Conservation (phyloP, 2,329 filamentous ascomycete genomes). For the Scedosporium minutisporum region DNA sequence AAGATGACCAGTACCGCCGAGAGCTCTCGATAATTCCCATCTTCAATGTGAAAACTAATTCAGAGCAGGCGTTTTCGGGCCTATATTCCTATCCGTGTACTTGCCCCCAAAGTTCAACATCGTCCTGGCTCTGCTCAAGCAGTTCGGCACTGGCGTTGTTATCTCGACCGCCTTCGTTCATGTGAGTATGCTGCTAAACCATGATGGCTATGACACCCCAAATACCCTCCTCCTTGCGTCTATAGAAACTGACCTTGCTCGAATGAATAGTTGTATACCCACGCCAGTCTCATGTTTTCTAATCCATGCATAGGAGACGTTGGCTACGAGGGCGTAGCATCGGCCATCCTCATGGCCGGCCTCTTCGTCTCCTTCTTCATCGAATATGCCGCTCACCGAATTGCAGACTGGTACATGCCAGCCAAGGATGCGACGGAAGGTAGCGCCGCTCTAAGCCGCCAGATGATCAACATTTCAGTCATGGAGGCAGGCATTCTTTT, state of each 20-base stretch:
- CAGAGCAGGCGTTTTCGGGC: constrained; percentile 47
- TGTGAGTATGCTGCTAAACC: constrained; percentile 25
- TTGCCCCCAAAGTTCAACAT: constrained; percentile 39
- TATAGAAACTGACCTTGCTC: neutral
- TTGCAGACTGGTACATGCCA: constrained; percentile 29
- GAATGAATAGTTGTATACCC: constrained; percentile 54
- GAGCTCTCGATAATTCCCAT: neutral
- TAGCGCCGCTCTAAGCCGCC: constrained; percentile 20
- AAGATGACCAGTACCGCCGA: constrained; percentile 8
- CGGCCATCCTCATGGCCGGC: constrained; percentile 65
- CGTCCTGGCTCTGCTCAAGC: constrained; percentile 56
- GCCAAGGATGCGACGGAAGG: constrained; percentile 19
- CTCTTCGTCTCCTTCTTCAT: constrained; percentile 63
- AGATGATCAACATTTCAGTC: constrained; percentile 54
- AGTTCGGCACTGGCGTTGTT: constrained; percentile 65
- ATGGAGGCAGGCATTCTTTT: constrained; percentile 68
- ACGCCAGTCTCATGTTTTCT: constrained; percentile 61
- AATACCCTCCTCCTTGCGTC: neutral
- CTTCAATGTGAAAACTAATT: neutral
- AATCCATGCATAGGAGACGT: constrained; percentile 60
- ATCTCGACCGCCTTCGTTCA: constrained; percentile 63
- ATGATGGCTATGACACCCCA: neutral
- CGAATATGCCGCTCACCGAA: constrained; percentile 55
- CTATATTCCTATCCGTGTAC: constrained; percentile 53
- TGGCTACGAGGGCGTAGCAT: constrained; percentile 57